phyloP scores from a whole-genome alignment of 2,329 filamentous ascomycete species.

The Calonectria multiphialidica region DNA sequence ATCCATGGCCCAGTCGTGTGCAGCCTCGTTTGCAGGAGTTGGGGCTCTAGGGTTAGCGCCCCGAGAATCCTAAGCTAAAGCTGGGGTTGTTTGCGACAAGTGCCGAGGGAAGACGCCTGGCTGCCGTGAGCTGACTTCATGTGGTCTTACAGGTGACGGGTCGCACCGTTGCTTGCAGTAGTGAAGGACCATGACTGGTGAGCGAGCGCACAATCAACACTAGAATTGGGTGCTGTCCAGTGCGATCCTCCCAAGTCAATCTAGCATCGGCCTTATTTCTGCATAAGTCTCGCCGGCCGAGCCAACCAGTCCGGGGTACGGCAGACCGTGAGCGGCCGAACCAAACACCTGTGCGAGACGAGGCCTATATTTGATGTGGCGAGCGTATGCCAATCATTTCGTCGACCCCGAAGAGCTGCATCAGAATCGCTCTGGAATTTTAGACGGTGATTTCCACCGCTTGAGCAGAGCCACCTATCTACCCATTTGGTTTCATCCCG shows the following conservation, averaged over 20 bases:
- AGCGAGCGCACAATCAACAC: not conserved
- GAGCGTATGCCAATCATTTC: not conserved
- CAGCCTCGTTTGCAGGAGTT: not conserved
- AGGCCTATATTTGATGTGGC: not conserved
- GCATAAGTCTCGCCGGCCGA: conserved; percentile 12
- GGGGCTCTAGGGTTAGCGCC: not conserved
- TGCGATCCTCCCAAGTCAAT: not conserved
- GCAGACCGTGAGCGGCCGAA: not conserved
- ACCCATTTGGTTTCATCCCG: not conserved
- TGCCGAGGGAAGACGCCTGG: conserved; percentile 25
- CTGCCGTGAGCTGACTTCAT: conserved; percentile 15
- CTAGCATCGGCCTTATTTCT: conserved; percentile 20
- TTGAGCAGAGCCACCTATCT: not conserved
- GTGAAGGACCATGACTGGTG: not conserved
- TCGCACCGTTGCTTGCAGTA: not conserved
- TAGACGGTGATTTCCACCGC: not conserved
- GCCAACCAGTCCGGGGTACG: not conserved
- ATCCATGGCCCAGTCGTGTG: conserved; percentile 18
- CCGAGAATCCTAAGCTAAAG: conserved; percentile 9
- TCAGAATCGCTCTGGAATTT: not conserved
- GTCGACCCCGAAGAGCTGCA: not conserved
- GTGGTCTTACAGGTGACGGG: conserved; percentile 8
- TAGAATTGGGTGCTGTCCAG: not conserved
- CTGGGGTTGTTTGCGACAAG: conserved; percentile 8
- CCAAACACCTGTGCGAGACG: not conserved